Conservation (phyloP, 345 rosid species). For the Populus ilicifolia region DNA sequence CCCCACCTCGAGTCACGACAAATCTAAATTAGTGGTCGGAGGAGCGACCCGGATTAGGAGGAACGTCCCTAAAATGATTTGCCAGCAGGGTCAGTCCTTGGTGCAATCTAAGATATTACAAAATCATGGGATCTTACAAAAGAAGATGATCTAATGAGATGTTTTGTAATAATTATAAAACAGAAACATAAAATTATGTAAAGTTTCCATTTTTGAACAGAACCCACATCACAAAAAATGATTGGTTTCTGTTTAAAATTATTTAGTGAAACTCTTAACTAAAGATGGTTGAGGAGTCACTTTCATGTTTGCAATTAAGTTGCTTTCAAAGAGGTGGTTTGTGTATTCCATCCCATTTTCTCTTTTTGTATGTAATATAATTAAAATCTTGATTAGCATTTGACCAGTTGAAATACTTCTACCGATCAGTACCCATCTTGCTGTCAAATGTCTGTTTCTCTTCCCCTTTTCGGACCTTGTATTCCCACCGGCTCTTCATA, state of each 20-base stretch:
- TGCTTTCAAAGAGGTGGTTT: slow-evolving; percentile 48
- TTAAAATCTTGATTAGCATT: background rate
- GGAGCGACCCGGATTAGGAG: no score
- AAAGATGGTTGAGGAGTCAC: slow-evolving; percentile 53
- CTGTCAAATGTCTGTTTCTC: background rate
- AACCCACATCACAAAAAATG: slow-evolving; percentile 4
- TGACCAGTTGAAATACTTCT: background rate
- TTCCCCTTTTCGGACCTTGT: background rate
- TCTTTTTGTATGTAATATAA: background rate
- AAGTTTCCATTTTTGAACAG: slow-evolving; percentile 16
- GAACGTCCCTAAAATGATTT: no score
- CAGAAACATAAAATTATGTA: background rate
- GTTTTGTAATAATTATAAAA: background rate
- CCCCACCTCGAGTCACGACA: no score
- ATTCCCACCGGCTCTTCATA: background rate
- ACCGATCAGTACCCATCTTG: slow-evolving; percentile 3
- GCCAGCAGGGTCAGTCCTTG: no score
- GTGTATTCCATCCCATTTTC: slow-evolving; percentile 9
- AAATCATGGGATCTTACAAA: background rate
- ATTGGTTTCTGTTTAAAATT: slow-evolving; percentile 1
- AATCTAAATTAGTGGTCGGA: no score
- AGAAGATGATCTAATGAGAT: no score
- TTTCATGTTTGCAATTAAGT: slow-evolving; percentile 51
- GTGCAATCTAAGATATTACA: no score
- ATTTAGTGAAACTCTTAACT: background rate